phyloP scores from a whole-genome alignment of 768 basidiomycete genomes.

The Leccinellum albellum region DNA sequence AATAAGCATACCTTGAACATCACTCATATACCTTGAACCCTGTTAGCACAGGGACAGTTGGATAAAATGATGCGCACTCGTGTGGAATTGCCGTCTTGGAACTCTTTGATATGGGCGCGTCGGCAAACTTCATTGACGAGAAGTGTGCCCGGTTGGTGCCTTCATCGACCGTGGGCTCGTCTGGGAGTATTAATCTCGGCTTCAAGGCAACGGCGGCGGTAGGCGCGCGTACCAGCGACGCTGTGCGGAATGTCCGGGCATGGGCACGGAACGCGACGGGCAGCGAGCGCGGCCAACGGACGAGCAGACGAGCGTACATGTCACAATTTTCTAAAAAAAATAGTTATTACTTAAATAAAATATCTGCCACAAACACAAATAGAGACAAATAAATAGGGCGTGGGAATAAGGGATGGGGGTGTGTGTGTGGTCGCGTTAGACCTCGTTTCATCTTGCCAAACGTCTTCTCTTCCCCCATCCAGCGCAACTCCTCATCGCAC shows the following conservation, averaged over 20 bases:
- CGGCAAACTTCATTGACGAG: conserved; percentile 24
- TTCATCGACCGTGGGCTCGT: conserved; percentile 14
- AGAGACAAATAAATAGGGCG: conserved; percentile 18
- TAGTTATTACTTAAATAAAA: background rate
- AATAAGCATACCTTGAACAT: conserved; percentile 41
- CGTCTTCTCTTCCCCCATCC: conserved; percentile 17
- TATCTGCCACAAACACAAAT: conserved; percentile 18
- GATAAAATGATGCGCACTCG: conserved; percentile 32
- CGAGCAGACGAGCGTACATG: conserved; percentile 26
- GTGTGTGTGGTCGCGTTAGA: conserved; percentile 22
- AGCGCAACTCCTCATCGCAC: conserved; percentile 3
- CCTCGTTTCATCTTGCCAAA: conserved; percentile 11
- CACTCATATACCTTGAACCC: conserved; percentile 39
- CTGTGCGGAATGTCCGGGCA: conserved; percentile 12
- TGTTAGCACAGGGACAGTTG: conserved; percentile 18
- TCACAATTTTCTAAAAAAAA: background rate
- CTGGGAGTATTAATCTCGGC: conserved; percentile 2
- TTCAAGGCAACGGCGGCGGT: conserved; percentile 10
- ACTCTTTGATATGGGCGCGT: conserved; percentile 35
- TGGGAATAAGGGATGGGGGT: conserved; percentile 20
- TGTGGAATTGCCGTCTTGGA: conserved; percentile 42
- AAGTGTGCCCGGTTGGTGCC: conserved; percentile 26
- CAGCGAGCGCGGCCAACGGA: conserved; percentile 19
- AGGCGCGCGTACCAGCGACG: conserved; percentile 8
- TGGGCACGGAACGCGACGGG: conserved; percentile 8